phyloP scores from a whole-genome alignment of 257 asterid species.

The Prunella vulgaris region DNA sequence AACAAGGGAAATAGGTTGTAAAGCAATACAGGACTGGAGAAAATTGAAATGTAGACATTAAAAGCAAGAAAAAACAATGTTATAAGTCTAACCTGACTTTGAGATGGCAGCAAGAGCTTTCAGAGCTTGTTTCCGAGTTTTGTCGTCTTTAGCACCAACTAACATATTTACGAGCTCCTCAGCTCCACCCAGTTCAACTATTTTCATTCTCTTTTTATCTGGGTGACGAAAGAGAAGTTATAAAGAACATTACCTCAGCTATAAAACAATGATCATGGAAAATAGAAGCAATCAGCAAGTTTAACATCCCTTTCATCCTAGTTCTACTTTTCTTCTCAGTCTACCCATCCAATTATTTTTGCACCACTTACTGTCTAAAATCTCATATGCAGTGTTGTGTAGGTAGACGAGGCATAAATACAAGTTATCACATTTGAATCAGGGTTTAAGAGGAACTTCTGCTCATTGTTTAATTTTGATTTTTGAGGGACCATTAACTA shows the following conservation, averaged over 20 bases:
- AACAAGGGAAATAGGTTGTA: no score
- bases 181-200: slow-evolving; percentile 89
- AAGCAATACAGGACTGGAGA: no score
- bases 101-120: slow-evolving; percentile 88
- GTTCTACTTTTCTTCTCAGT: not conserved
- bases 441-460: not conserved
- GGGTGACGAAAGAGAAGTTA: slow-evolving; percentile 13
- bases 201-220: slow-evolving; percentile 83
- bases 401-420: not conserved
- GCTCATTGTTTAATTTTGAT: not conserved
- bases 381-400: slow-evolving; percentile 5
- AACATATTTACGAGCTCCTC: slow-evolving; percentile 73
- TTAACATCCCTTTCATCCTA: not conserved
- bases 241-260: not conserved
- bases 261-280: slow-evolving; percentile 14
- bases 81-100: slow-evolving; percentile 59
- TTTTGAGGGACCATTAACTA: not conserved
- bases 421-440: slow-evolving; percentile 10
- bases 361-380: not conserved
- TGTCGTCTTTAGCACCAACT: slow-evolving; percentile 78
- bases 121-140: slow-evolving; percentile 76
- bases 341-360: not conserved
- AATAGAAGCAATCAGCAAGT: not conserved
- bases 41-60: no score
- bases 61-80: not conserved